Conservation (phyloP, 2,329 filamentous ascomycete species). For the Fusarium veterinarium region DNA sequence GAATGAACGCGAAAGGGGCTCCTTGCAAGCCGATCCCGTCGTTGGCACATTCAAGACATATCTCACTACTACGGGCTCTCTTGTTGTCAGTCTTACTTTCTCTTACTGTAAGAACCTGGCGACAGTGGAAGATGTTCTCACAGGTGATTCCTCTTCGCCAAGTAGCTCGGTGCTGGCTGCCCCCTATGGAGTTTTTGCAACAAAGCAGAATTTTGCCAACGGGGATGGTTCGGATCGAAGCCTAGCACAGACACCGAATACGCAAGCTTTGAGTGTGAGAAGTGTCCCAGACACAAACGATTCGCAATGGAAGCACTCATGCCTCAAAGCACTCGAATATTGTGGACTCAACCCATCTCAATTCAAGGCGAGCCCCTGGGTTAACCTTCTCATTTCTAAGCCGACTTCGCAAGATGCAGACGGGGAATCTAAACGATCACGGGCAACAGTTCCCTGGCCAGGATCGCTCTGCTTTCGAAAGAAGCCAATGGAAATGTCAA, state of each 20-base stretch:
- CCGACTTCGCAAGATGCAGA: conserved; percentile 57
- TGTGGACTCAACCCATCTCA: conserved; percentile 59
- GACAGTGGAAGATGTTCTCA: conserved; percentile 57
- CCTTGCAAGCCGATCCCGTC: conserved; percentile 44
- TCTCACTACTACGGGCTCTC: conserved; percentile 65
- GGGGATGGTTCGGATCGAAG: conserved; percentile 46
- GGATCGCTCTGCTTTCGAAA: conserved; percentile 65
- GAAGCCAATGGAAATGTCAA: conserved; percentile 55
- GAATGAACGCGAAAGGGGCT: conserved; percentile 29
- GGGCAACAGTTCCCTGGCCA: conserved; percentile 65
- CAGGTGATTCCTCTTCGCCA: conserved; percentile 53
- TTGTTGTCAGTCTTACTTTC: conserved; percentile 63
- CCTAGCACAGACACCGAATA: conserved; percentile 64
- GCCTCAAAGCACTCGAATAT: conserved; percentile 62
- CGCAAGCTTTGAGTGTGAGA: conserved; percentile 59
- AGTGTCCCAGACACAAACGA: conserved; percentile 55
- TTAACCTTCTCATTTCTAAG: conserved; percentile 62
- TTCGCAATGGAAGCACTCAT: conserved; percentile 62
- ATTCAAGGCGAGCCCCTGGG: conserved; percentile 61
- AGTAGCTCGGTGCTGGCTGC: conserved; percentile 64
- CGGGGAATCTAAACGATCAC: conserved; percentile 55
- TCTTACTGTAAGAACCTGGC: conserved; percentile 60
- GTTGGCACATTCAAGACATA: conserved; percentile 65
- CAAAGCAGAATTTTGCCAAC: conserved; percentile 38
- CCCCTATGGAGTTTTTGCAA: conserved; percentile 60